These are phyloP conservation scores for Neodidymelliopsis sp. DNA, from an alignment of 2,329 filamentous ascomycete species.

Conservation along the genomic window DNA sequence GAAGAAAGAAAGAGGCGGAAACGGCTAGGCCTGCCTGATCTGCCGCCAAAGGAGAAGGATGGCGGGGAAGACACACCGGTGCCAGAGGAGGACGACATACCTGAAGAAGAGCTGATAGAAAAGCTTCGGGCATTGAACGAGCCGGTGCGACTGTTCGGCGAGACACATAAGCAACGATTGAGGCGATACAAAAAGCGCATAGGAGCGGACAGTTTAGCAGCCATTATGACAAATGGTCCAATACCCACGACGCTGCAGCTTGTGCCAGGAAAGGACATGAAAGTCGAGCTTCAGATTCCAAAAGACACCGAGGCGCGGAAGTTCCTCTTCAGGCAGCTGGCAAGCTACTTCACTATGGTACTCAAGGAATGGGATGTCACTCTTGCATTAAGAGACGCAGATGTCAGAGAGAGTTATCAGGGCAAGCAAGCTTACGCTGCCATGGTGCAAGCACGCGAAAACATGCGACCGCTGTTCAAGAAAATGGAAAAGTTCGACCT, in stretches of 20 bases:
- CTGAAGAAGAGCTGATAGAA: constrained; percentile 71
- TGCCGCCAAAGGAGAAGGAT: constrained; percentile 61
- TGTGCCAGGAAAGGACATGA: constrained; percentile 88
- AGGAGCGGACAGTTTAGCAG: constrained; percentile 50
- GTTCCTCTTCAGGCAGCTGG: constrained; percentile 85
- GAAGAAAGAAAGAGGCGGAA: constrained; percentile 77
- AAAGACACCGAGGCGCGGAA: constrained; percentile 70
- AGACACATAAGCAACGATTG: constrained; percentile 73
- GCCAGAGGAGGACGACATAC: constrained; percentile 67
- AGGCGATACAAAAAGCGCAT: constrained; percentile 73
- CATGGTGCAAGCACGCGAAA: constrained; percentile 86
- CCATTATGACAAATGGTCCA: constrained; percentile 72
- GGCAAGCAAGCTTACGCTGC: constrained; percentile 83
- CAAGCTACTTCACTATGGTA: constrained; percentile 97
- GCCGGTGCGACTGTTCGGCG: constrained; percentile 80
- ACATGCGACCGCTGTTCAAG: constrained; percentile 88
- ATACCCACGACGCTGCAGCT: constrained; percentile 85
- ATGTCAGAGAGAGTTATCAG: constrained; percentile 74
- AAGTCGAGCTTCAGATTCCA: constrained; percentile 68
- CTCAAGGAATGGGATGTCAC: constrained; percentile 85
- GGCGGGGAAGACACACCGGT: constrained; percentile 54
- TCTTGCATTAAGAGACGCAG: constrained; percentile 65
- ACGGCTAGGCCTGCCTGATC: constrained; percentile 79
- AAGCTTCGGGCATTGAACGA: constrained; percentile 76
- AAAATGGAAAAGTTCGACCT: constrained; percentile 84